Base-by-base conservation (phyloP, 1,284 basidiomycete species). In the Fomitiporia mediterranea region DNA sequence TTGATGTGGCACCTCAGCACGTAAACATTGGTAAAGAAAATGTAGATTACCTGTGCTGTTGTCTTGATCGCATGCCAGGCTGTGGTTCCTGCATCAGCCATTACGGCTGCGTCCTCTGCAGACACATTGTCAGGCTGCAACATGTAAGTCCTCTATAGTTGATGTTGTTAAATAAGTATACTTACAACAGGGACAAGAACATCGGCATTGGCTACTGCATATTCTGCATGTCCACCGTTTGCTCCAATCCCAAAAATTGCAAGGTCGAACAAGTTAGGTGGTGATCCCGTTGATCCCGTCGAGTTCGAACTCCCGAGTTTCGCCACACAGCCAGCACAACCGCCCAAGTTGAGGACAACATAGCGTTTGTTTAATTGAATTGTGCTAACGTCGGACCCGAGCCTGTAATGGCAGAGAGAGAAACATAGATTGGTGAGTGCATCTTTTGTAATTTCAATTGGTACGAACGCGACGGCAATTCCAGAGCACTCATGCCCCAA, bases 401-500 rank as follows among this genome's bases (percentile, higher is more conserved):
- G 30, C 2, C 51, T 53, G 32, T 19, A 23, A 37, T 37, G 34
- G 9, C 34, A 9, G 2, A n/a, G n/a, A n/a, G 34, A n/a, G 34
- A n/a, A 37, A n/a, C 39, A 25, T 7, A 25, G 27, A 44, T 25
- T 44, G 19, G 11, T 9, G 7, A 6, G 32, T 34, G 13, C 15
- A 7, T 21, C 21, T 5, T 4, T 37, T 21, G 5, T 6, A 19
- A 17, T 4, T 4, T 39, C 4, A 44, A 17, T 3, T 27, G 48
- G 58, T 7, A 37, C 64, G 7, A 34, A 64, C 64, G 56, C 38
- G 21, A 62, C 62, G 5, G 64, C 64, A 21, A 62, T 55, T 3
- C 67, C 66, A 32, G 48, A 59, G 27, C 56, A 52, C 53, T 69
- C 68, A 48, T 69, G 68, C 1, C 68, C 67, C 43, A 68, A n/a